Conservation (phyloP, 2,329 filamentous ascomycete genomes). For the Exophiala spinifera region DNA sequence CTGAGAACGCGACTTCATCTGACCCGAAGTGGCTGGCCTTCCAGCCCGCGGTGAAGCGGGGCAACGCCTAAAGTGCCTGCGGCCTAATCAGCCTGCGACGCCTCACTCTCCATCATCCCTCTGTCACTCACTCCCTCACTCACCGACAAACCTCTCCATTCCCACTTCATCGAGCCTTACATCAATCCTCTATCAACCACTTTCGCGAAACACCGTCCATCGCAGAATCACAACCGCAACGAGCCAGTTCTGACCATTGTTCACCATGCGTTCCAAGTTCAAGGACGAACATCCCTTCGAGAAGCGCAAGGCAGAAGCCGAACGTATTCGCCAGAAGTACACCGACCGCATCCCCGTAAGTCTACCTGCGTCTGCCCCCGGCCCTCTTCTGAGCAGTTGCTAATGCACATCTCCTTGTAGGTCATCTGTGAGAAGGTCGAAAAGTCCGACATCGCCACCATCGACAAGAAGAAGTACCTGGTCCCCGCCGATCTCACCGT, state of each 20-base stretch:
- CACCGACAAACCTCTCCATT: slow-evolving; percentile 28
- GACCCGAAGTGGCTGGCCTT: not conserved
- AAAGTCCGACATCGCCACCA: slow-evolving; percentile 98
- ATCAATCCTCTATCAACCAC: slow-evolving; percentile 14
- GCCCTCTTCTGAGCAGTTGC: slow-evolving; percentile 12
- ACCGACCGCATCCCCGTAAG: slow-evolving; percentile 95
- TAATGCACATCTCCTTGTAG: slow-evolving; percentile 47
- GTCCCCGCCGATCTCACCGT: slow-evolving; percentile 97
- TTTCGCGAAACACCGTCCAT: not conserved
- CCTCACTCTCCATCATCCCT: slow-evolving; percentile 15
- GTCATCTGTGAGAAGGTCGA: slow-evolving; percentile 99
- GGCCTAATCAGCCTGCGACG: too few relatives aligned
- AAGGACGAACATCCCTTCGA: slow-evolving; percentile 99
- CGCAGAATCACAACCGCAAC: slow-evolving; percentile 9
- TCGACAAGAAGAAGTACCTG: slow-evolving; percentile 99
- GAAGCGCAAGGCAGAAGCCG: slow-evolving; percentile 99
- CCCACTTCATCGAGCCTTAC: slow-evolving; percentile 22
- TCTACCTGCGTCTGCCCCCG: slow-evolving; percentile 30
- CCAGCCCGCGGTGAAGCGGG: not conserved
- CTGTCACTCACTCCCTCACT: slow-evolving; percentile 25
- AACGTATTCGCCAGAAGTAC: slow-evolving; percentile 99
- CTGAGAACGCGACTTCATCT: not conserved
- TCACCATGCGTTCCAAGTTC: slow-evolving; percentile 91
- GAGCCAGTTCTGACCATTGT: slow-evolving; percentile 25
- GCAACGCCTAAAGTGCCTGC: slow-evolving; percentile 2